Percentiles rank a stretch among this genome's conserved stretches.
Conservation (phyloP, 768 basidiomycete genomes). For the Trametopsis cervina region DNA sequence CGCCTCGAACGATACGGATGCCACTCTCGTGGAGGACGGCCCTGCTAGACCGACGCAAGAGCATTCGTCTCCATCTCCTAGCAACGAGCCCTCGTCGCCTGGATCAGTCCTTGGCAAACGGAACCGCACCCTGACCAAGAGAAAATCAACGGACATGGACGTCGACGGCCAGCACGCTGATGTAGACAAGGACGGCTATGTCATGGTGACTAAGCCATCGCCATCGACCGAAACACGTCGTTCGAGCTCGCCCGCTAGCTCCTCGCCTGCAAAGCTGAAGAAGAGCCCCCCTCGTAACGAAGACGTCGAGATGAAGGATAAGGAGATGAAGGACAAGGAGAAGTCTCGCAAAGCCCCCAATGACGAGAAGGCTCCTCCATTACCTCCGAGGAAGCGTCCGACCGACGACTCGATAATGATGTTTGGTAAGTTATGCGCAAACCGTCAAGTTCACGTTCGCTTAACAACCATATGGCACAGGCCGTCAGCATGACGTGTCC, state of each 20-base stretch:
- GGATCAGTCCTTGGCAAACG: slow-evolving; percentile 66
- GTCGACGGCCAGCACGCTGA: slow-evolving; percentile 37
- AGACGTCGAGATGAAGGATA: slow-evolving; percentile 19
- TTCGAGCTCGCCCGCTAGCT: slow-evolving; percentile 5
- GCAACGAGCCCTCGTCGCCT: slow-evolving; percentile 23
- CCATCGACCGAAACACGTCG: slow-evolving; percentile 20
- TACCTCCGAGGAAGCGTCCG: slow-evolving; percentile 47
- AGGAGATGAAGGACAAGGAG: slow-evolving; percentile 21
- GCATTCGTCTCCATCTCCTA: slow-evolving; percentile 21
- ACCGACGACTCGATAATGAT: slow-evolving; percentile 78
- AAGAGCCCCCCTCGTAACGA: not conserved
- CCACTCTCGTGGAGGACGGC: slow-evolving; percentile 79
- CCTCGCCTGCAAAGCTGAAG: slow-evolving; percentile 18
- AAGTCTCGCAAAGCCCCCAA: slow-evolving; percentile 13
- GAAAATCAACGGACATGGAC: slow-evolving; percentile 38
- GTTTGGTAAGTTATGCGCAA: slow-evolving; percentile 54
- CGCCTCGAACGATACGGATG: slow-evolving; percentile 82
- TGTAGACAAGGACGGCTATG: slow-evolving; percentile 37
- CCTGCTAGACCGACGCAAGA: slow-evolving; percentile 28
- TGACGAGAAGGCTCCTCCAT: slow-evolving; percentile 42
- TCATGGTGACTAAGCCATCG: slow-evolving; percentile 31
- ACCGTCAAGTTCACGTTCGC: too few species aligned
- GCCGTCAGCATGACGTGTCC: slow-evolving; percentile 95
- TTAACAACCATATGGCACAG: slow-evolving; percentile 32
- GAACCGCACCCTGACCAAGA: slow-evolving; percentile 25